A percentile compares a stretch with the other conserved stretches of the same genome.
Evolutionary conservation across 768 basidiomycete genomes (phyloP).

Genomic region (Lactarius vividus): DNA sequence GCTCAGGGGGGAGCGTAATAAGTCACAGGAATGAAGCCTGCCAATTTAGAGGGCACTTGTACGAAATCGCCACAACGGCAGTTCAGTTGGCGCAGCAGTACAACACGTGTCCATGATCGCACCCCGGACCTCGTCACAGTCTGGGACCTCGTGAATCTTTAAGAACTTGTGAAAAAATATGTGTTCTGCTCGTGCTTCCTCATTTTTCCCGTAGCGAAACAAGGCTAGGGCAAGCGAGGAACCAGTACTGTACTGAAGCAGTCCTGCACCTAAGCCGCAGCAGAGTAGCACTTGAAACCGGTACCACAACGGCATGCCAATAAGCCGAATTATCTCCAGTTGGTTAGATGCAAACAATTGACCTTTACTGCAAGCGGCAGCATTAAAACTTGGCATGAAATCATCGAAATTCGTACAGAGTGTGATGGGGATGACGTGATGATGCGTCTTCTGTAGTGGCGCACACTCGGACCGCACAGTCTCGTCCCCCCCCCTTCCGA

Average conservation of each 20-base stretch:
- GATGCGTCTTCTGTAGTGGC: neutral
- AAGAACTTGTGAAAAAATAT: neutral
- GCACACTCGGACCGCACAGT: no score
- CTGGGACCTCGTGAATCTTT: neutral
- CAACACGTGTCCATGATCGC: neutral
- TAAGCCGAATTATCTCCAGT: neutral
- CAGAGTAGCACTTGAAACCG: neutral
- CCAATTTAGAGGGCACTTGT: neutral
- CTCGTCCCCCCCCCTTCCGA: neutral
- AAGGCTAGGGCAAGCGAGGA: neutral
- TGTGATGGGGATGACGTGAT: neutral
- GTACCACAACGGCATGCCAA: neutral
- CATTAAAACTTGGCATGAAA: neutral
- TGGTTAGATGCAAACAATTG: neutral
- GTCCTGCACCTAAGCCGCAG: neutral
- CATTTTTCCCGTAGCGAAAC: neutral
- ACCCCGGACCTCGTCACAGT: neutral
- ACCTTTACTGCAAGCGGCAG: neutral
- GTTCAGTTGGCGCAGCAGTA: neutral
- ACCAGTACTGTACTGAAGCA: neutral
- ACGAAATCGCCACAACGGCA: neutral
- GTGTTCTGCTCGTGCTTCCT: no score
- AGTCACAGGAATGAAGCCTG: neutral
- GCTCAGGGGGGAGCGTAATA: neutral
- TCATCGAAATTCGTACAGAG: neutral